Evolutionary conservation across 495 filamentous ascomycete genomes (phyloP), one percentile per base, ranked within the genome.

Genomic region (Aspergillus olivimuriae): DNA sequence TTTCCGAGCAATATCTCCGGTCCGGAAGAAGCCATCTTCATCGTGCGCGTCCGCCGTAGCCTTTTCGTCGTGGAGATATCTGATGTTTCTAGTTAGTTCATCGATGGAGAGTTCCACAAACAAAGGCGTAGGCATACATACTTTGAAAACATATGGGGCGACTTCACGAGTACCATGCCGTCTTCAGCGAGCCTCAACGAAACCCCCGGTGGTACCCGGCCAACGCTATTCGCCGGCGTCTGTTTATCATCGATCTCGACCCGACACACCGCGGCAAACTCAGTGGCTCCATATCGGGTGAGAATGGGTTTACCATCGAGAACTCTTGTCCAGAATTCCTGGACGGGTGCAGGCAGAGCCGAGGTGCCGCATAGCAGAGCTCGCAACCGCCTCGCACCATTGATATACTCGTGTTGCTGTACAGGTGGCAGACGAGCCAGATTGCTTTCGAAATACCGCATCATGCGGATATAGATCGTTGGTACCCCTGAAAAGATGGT

Each of bases 381-480:
- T 1, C 66, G 57, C 24, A 74, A 62, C 20, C 51, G 49, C 14
- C 60, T 46, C 5, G 70, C 66, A 0, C 65, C 71, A 10, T 53
- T 53, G 5, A 65, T 39, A 46, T 74, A 73, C 44, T 40, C 55
- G 36, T 12, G 50, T n/a, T 41, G 48, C 44, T 55, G 55, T 11
- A 11, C 24, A 5, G 5, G 6, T 28, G 24, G 24, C 24, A 28
- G 24, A 11, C 24, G 24, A 28, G 24, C 24, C 43, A 56, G 44
- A 1, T 51, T 55, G 17, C 54, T 57, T 47, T 73, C 65, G 46
- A 59, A 74, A 40, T 71, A 67, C 12, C 68, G 50, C 56, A 57
- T 55, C 70, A 74, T 62, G 0, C 71, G 64, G 65, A 73, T 73
- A 36, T 71, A 74, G 10, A 74, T 72, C 5, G 71, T 74, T 10